Conservation (phyloP, 2,329 filamentous ascomycete genomes). For the Diaporthe ampelina region DNA sequence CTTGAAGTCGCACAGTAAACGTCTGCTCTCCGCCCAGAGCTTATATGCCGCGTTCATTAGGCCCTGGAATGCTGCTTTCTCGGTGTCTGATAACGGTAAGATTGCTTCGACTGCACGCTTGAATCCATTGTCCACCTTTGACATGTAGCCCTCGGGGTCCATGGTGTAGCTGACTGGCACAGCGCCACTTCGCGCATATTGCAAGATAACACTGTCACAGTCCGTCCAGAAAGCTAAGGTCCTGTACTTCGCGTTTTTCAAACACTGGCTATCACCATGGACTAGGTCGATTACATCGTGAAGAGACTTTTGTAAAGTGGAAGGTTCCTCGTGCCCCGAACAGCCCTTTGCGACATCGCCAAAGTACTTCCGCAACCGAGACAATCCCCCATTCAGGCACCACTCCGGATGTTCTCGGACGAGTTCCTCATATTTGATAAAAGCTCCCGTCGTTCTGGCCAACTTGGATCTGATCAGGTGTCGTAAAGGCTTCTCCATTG, state of each 20-base stretch:
- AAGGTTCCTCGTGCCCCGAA: not conserved
- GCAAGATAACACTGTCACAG: not conserved
- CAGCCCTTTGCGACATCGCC: not conserved
- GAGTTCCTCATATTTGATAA: not conserved
- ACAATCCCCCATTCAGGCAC: not conserved
- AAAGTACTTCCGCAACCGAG: not conserved
- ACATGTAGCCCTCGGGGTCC: not conserved
- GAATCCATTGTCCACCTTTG: not conserved
- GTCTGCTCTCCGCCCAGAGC: not conserved
- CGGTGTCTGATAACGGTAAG: no score
- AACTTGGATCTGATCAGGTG: fast-evolving
- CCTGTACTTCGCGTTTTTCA: no score
- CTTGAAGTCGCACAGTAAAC: not conserved
- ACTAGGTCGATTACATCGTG: no score
- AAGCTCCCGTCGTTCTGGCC: fast-evolving
- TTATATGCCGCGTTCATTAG: not conserved
- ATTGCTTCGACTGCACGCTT: not conserved
- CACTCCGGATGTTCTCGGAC: not conserved
- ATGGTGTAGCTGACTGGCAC: not conserved
- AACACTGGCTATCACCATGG: no score
- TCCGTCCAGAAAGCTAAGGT: no score
- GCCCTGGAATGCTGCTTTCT: not conserved
- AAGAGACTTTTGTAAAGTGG: not conserved
- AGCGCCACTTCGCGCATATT: not conserved
- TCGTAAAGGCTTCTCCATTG: not conserved